Evolutionary conservation across 345 rosid genomes (phyloP), one percentile per base, ranked within the genome.

Genomic region (Turnera subulata): DNA sequence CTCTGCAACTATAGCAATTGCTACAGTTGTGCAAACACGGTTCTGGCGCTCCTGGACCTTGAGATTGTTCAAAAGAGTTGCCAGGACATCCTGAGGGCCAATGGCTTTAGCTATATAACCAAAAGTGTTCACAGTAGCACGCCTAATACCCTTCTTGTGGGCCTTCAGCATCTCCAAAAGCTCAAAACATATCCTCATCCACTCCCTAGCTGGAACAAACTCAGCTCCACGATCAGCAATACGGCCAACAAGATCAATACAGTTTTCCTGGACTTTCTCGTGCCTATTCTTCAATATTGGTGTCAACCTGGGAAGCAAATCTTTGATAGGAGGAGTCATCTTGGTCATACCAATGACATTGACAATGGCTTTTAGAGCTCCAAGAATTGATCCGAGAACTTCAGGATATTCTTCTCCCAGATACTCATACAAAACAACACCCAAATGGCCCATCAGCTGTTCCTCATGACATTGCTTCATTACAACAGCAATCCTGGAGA

Each of bases 151-250:
- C 78, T 93, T 93, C 76, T 93, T 93, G 80, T 93, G 99, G 39
- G 99, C 99, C 61, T 93, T 89, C n/a, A 93, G 97, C 99, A 93
- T 93, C 78, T 93, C 99, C 8, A 93, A 92, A 47, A 93, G 92
- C 84, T 93, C 99, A 54, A 93, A 93, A 70, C 96, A 89, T 29
- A 93, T 93, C 75, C 96, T 80, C 99, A 93, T 93, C 99, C 97
- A 87, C 71, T 93, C 99, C 67, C 97, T 89, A 19, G 99, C 99
- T 13, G 99, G 97, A 58, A 93, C 97, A 74, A 93, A 93, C 90
- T 93, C 97, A 13, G 97, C 97, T 58, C 99, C 97, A 72, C 99
- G 96, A 66, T 93, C 99, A 32, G 99, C 99, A 68, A 93, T 93
- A 60, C 99, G 86, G 51, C 97, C 99, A 49, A 93, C 99, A 46